Evolutionary conservation across 768 basidiomycete genomes (phyloP).

Genomic region (Boletus subparvulus): DNA sequence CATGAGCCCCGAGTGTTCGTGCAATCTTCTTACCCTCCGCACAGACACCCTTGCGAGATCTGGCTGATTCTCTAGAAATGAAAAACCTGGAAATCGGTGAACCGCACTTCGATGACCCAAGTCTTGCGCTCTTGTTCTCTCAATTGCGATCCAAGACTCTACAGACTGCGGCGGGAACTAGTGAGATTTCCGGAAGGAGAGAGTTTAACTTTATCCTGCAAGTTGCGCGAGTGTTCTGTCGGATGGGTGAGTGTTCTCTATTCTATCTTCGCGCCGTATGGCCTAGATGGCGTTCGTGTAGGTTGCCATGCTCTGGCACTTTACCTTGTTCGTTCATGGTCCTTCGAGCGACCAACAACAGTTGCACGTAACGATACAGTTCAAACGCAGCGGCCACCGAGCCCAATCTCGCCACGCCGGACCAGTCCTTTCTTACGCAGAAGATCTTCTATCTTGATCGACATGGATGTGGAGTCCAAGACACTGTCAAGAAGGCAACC

Average conservation of each 20-base stretch:
- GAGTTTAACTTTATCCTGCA: constrained; percentile 97
- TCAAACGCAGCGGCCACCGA: constrained; percentile 33
- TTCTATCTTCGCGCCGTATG: background rate
- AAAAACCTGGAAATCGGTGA: constrained; percentile 68
- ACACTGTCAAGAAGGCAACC: constrained; percentile 58
- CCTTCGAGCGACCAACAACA: constrained; percentile 77
- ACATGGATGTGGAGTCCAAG: constrained; percentile 75
- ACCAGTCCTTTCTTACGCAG: constrained; percentile 56
- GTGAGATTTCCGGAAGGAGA: constrained; percentile 80
- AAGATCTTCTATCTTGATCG: constrained; percentile 78
- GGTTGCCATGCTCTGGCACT: constrained; percentile 93
- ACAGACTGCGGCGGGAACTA: constrained; percentile 91
- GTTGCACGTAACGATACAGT: constrained; percentile 16
- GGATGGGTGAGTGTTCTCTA: constrained; percentile 73
- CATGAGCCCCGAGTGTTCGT: background rate
- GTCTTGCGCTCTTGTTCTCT: constrained; percentile 85
- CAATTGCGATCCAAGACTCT: constrained; percentile 88
- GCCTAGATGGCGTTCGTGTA: constrained; percentile 32
- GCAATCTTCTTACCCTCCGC: background rate
- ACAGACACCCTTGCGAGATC: constrained; percentile 76
- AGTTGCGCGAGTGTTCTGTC: constrained; percentile 88
- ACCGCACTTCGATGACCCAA: constrained; percentile 91
- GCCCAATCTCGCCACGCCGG: constrained; percentile 45
- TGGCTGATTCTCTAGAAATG: constrained; percentile 58
- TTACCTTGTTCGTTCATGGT: constrained; percentile 87